Evolutionary conservation across 2,329 filamentous ascomycete species (phyloP).

Genomic region (Lachnellula suecica): DNA sequence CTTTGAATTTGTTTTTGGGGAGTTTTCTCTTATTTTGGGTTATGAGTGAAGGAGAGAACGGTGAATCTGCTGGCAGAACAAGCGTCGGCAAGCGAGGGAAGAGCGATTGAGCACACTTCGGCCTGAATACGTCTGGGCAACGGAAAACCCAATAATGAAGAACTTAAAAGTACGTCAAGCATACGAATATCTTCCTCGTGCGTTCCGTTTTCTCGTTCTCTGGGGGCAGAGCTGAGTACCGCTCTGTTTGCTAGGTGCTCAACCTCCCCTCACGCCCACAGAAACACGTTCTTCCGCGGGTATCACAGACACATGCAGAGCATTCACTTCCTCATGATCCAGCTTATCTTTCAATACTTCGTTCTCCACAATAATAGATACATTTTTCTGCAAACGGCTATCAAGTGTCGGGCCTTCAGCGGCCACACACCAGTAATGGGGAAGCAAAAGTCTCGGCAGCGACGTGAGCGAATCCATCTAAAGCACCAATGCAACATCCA

Average conservation of each 20-base stretch:
- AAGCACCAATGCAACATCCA: neutral
- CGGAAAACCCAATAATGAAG: too few relatives aligned
- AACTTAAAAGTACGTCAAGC: neutral
- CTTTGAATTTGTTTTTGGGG: neutral
- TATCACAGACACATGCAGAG: neutral
- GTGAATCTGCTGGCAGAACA: neutral
- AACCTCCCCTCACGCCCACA: neutral
- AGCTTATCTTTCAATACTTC: neutral
- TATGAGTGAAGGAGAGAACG: neutral
- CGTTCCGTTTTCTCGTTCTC: neutral
- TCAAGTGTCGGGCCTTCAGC: neutral
- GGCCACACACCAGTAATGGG: neutral
- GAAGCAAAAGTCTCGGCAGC: neutral
- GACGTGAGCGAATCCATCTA: neutral
- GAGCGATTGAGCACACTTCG: too few relatives aligned
- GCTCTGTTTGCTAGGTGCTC: neutral
- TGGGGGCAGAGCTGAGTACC: neutral
- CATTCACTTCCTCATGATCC: neutral
- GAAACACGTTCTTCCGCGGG: too few relatives aligned
- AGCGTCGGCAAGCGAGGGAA: neutral
- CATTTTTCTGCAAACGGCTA: neutral
- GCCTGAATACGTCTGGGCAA: too few relatives aligned
- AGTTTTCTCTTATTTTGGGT: neutral
- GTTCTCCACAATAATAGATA: conserved; percentile 1
- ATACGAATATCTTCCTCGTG: neutral